Conservation (phyloP, 345 rosid genomes). For the Turritis glabra region DNA sequence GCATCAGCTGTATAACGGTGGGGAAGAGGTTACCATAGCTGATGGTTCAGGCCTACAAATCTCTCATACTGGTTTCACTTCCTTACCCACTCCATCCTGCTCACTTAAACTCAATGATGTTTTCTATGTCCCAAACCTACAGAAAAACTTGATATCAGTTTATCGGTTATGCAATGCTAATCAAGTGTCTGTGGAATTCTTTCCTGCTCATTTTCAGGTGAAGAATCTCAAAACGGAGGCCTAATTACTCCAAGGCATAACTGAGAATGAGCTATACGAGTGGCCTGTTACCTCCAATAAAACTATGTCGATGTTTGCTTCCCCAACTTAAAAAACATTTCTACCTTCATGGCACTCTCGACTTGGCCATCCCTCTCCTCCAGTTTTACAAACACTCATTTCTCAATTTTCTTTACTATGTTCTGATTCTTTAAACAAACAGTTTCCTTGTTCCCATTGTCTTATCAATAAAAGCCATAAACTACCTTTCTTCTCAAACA, state of each 20-base stretch:
- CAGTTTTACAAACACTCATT: background rate
- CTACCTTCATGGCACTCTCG: background rate
- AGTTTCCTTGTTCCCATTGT: too few relatives aligned
- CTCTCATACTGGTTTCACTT: background rate
- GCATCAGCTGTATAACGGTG: background rate
- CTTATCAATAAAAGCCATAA: too few relatives aligned
- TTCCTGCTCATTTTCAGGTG: background rate
- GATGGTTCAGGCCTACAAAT: background rate
- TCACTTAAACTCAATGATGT: background rate
- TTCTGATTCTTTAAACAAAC: too few relatives aligned
- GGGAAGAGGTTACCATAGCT: background rate
- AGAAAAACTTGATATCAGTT: background rate
- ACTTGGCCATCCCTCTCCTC: background rate
- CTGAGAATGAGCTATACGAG: background rate
- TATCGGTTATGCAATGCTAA: background rate
- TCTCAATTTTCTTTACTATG: background rate
- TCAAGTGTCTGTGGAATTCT: too few relatives aligned
- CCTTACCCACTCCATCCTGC: rapidly evolving
- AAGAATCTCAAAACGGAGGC: background rate
- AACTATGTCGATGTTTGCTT: too few relatives aligned
- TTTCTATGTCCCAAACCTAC: background rate
- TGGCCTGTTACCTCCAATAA: background rate
- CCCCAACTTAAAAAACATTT: too few relatives aligned
- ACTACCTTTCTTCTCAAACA: too few relatives aligned
- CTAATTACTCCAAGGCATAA: background rate